Evolutionary conservation across 2,329 filamentous ascomycete species (phyloP), one percentile per base, ranked within the genome.

Genomic region (Colletotrichum kahawae): DNA sequence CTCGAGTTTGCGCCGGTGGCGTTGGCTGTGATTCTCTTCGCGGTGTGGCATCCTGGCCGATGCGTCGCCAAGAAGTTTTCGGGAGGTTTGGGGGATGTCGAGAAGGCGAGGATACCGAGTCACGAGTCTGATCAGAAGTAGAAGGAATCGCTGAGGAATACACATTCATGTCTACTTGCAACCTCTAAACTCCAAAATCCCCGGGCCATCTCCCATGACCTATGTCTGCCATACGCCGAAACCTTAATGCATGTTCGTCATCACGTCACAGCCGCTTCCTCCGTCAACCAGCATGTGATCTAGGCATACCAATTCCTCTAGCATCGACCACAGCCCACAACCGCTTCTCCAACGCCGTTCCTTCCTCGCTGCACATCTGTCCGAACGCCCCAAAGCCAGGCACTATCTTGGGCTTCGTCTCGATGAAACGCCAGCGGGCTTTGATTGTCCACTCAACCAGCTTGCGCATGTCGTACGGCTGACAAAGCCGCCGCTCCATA

Each of bases 1-100:
- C 81, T 91, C 56, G 89, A 91, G 76, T 91, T 90, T 80, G 85
- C 86, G 65, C 89, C 88, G 1, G 84, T 91, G n/a, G 87, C 87
- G 1, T 76, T 89, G 24, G 88, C 88, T 0, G 85, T 90, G 7
- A 82, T 83, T 62, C 67, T 90, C 48, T 83, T 90, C 76, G 84
- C 82, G 1, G 77, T 81, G 16, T 88, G 84, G 83, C 85, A 88
- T 81, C 87, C 87, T 4, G 87, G 87, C 31, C 79, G 84, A 74
- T 85, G 82, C 64, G 74, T 82, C 4, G 71, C 68, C 5, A 71
- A 34, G 51, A 74, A 67, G 7, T 70, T 76, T 0, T 71, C 74
- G 0, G 67, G 63, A 0, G 38, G 36, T 13, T 1, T 63, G 1
- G 60, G 31, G 0, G 70, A 64, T 5, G 36, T 60, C 13, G 75